Percentiles rank a stretch among this genome's conserved stretches.
Evolutionary conservation across 257 asterid genomes (phyloP).

Genomic region (Mentha longifolia): DNA sequence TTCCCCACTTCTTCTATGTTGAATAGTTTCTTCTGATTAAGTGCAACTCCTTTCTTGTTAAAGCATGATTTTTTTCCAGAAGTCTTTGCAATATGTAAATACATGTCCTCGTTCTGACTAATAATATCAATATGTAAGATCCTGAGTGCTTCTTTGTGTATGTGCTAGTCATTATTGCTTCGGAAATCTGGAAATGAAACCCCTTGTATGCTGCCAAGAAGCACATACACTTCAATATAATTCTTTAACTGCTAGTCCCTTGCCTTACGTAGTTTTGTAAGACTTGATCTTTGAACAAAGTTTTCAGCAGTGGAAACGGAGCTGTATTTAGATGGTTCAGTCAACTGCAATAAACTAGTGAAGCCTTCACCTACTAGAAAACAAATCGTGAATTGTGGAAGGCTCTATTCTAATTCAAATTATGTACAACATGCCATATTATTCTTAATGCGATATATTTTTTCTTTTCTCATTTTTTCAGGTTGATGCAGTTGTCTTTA

Average conservation of each 20-base stretch:
- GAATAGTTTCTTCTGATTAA: not conserved
- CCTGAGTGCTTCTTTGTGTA: constrained; percentile 10
- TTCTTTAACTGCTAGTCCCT: no score
- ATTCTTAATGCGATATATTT: constrained; percentile 4
- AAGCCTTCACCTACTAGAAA: constrained; percentile 22
- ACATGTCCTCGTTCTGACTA: constrained; percentile 18
- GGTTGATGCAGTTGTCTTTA: constrained; percentile 94
- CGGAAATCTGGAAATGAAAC: constrained; percentile 17
- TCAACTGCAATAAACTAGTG: constrained; percentile 26
- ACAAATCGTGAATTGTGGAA: not conserved
- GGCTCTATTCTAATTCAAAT: constrained; percentile 6
- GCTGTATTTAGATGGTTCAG: constrained; percentile 18
- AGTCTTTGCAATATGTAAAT: constrained; percentile 5
- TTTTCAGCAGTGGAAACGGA: constrained; percentile 14
- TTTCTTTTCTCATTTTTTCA: constrained; percentile 37
- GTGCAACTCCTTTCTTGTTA: not conserved
- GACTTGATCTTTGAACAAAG: constrained; percentile 22
- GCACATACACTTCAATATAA: no score
- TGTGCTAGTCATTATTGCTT: not conserved
- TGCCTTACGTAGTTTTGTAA: constrained; percentile 1
- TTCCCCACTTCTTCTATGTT: not conserved
- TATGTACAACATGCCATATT: constrained; percentile 19
- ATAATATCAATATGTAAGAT: not conserved
- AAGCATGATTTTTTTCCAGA: constrained; percentile 6
- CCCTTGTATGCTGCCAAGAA: not conserved